phyloP scores from a whole-genome alignment of 2,329 filamentous ascomycete species.

The Claviceps maximensis region DNA sequence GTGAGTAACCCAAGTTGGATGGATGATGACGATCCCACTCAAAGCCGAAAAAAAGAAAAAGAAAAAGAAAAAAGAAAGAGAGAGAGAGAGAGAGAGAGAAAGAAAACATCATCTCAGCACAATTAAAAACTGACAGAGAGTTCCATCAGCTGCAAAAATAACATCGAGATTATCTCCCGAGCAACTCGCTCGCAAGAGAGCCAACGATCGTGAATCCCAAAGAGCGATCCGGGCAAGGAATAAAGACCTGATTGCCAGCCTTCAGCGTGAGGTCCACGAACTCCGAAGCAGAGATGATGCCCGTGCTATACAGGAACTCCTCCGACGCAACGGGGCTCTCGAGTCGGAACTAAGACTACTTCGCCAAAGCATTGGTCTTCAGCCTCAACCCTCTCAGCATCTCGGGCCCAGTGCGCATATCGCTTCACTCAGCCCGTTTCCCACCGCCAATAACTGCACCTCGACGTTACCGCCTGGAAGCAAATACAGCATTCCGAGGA shows the following conservation, averaged over 20 bases:
- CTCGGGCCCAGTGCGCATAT: neutral
- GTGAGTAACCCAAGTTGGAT: neutral
- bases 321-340: neutral
- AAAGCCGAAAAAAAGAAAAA: too few species aligned
- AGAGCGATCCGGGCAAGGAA: slow-evolving; percentile 2
- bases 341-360: neutral
- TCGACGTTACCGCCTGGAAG: neutral
- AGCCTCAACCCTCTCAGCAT: neutral
- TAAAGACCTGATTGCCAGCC: neutral
- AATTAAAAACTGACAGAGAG: neutral
- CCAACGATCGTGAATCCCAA: slow-evolving; percentile 3
- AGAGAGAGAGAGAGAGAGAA: neutral
- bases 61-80: neutral
- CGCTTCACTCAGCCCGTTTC: neutral
- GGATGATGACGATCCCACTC: too few species aligned
- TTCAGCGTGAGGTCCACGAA: slow-evolving; percentile 1
- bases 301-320: neutral
- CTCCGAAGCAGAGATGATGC: neutral
- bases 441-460: neutral
- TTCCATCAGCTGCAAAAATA: neutral
- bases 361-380: neutral
- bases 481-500: neutral
- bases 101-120: too few species aligned
- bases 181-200: slow-evolving; percentile 3
- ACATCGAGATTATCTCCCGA: neutral